Evolutionary conservation across 1,284 basidiomycete species (phyloP).

Genomic region (Xerocomus amazonicus): DNA sequence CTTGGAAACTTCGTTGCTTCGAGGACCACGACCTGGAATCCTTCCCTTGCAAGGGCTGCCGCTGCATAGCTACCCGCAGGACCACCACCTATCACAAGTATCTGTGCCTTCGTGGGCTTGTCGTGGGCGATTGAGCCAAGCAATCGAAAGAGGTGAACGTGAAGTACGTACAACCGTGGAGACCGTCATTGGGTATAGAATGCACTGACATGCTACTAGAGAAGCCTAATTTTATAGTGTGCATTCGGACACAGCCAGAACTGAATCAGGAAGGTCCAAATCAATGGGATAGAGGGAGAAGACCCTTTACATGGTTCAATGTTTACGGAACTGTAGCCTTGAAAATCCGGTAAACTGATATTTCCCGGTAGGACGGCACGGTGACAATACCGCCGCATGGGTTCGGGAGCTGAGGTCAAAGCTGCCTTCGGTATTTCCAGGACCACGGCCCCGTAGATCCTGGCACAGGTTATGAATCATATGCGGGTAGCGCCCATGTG

Average conservation of each 20-base stretch:
- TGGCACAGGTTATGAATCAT: no score
- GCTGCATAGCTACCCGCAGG: conserved; percentile 54
- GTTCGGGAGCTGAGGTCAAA: no score
- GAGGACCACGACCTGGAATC: conserved; percentile 49
- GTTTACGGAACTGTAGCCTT: neutral
- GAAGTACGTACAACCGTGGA: neutral
- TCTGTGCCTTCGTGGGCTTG: conserved; percentile 1
- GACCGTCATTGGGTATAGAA: neutral
- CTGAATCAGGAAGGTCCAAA: neutral
- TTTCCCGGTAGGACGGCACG: no score
- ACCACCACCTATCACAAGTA: conserved; percentile 46
- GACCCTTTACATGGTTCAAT: neutral
- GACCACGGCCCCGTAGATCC: no score
- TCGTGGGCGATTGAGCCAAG: neutral
- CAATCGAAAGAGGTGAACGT: neutral
- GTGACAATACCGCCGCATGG: no score
- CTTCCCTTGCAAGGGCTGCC: conserved; percentile 45
- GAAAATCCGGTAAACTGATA: neutral
- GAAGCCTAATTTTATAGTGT: neutral
- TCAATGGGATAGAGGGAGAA: neutral
- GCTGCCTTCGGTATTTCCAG: no score
- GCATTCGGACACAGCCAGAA: neutral
- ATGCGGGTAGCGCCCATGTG: no score
- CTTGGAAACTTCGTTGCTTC: conserved; percentile 51
- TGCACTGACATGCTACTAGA: neutral